Base-by-base conservation (phyloP, 2,329 filamentous ascomycete genomes). In the Colletotrichum orbiculare region DNA sequence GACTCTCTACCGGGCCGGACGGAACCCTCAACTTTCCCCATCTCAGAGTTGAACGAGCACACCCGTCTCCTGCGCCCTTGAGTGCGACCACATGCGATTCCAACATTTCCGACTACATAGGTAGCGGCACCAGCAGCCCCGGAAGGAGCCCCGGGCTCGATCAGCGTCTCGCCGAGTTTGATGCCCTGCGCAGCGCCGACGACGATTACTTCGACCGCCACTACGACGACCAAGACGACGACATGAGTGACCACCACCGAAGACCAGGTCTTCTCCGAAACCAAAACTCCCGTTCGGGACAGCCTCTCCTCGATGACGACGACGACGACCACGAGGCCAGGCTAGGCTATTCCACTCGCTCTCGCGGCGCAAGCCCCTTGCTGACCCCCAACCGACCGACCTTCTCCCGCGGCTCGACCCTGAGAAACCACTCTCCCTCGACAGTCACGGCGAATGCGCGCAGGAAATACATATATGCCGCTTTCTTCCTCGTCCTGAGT, bases 381-480 rank as follows among this genome's bases (percentile, higher is more conserved):
- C 55, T 69, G 54, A 67, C 49, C 45, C 48, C 53, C 38, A 62
- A 47, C 52, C 64, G 69, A 8, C 67, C 73, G 37, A 68, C 73
- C 50, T 73, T 80, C 54, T 70, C 67, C 37, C 83, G 87, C 60
- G 82, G 87, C 61, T 91, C 89, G 46, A 90, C 90, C 11, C 89
- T 97, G 79, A 89, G 91, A 73, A 94, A 91, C 73, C 92, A 93
- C n/a, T 85, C 88, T 45, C 72, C 73, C 48, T 76, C 75, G 13
- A 75, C 75, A 43, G 74, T 74, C 58, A 73, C 74, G 17, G 73
- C 77, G 37, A 64, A 89, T 47, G 94, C 92, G 41, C 87, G 87
- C 74, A 91, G 88, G 74, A 93, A 93, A 78, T 98, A 99, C 79
- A 90, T 91, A 33, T 93, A 95, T 75, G 95, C 96, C 2, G 90